These are phyloP conservation scores for Aspergillus hiratsukae DNA, from an alignment of 2,329 filamentous ascomycete genomes.

Conservation along the genomic window DNA sequence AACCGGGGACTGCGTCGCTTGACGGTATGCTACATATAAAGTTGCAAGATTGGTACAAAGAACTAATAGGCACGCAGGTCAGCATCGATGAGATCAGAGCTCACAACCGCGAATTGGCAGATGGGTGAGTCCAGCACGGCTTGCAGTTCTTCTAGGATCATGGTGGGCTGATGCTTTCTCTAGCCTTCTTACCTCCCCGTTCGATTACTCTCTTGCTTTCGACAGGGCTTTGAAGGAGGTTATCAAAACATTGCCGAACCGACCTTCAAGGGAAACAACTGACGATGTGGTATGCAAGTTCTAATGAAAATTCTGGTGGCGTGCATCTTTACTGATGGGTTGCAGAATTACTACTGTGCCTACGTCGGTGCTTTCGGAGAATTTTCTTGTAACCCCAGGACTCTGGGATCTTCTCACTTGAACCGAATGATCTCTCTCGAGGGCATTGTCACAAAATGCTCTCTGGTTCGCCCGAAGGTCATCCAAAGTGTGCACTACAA, in stretches of 20 bases:
- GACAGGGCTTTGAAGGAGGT: slow-evolving; percentile 86
- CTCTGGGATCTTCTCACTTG: slow-evolving; percentile 79
- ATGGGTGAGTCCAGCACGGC: slow-evolving; percentile 43
- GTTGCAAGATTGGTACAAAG: background rate
- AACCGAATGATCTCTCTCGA: slow-evolving; percentile 98
- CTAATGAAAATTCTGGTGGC: background rate
- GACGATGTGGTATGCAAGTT: slow-evolving; percentile 60
- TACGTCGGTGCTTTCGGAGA: slow-evolving; percentile 94
- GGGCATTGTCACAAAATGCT: slow-evolving; percentile 95
- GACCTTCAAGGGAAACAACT: slow-evolving; percentile 68
- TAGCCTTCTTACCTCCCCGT: slow-evolving; percentile 72
- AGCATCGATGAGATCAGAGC: slow-evolving; percentile 87
- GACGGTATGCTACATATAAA: slow-evolving; percentile 39
- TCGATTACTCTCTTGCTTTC: slow-evolving; percentile 84
- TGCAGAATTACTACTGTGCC: slow-evolving; percentile 80
- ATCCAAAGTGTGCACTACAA: slow-evolving; percentile 97
- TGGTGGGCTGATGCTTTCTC: slow-evolving; percentile 11
- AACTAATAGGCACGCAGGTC: slow-evolving; percentile 43
- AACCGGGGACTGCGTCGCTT: slow-evolving; percentile 58
- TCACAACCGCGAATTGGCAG: slow-evolving; percentile 78
- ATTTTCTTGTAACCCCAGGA: slow-evolving; percentile 90
- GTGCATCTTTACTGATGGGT: slow-evolving; percentile 6
- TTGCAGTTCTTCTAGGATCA: background rate
- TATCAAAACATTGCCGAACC: slow-evolving; percentile 71
- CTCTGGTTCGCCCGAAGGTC: slow-evolving; percentile 92